Evolutionary conservation across 176 grass and related monocot genomes (phyloP), one percentile per base, ranked within the genome.

Genomic region (Thalia dealbata): DNA sequence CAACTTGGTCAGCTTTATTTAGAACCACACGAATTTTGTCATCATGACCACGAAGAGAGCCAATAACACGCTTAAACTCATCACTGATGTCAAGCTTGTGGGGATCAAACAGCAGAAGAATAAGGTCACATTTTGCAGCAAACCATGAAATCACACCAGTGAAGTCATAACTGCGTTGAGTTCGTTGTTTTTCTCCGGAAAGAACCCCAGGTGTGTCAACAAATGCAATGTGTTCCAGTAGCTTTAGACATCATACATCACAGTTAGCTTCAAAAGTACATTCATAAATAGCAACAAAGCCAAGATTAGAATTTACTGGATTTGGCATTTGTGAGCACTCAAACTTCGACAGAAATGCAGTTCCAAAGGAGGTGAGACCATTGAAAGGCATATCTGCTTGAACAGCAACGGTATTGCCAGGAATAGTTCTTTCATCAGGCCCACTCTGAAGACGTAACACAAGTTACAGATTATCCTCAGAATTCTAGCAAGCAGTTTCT

Each of bases 281-380:
- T 18, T 55, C 14, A n/a, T 55, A n/a, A n/a, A n/a, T n/a, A n/a
- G n/a, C 16, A 12, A 68, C 11, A 43, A 22, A 43, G 19, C 1
- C 15, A 51, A 35, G 78, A 41, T 59, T 30, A 71, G 42, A 85
- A 64, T 77, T 87, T 99, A 99, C 95, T 69, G 87, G 79, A 78
- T 99, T 90, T 65, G 85, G 95, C 88, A 99, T 99, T 82, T 99
- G 95, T 72, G 95, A 99, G 81, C 95, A 99, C 81, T 99, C 87
- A 16, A 99, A 99, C 74, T 99, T 99, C n/a, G 90, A 99, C n/a
- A 99, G 76, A 83, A 99, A 99, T 15, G 95, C 74, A 68, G 83
- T 91, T 58, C 95, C 95, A 76, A 91, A 99, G 81, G 88, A 91
- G 48, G 90, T 99, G 61, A 99, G 87, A 79, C 95, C 95, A 61